A percentile compares a stretch with the other conserved stretches of the same genome.
phyloP scores from a whole-genome alignment of 768 basidiomycete genomes.

The Psilocybe cyanescens region DNA sequence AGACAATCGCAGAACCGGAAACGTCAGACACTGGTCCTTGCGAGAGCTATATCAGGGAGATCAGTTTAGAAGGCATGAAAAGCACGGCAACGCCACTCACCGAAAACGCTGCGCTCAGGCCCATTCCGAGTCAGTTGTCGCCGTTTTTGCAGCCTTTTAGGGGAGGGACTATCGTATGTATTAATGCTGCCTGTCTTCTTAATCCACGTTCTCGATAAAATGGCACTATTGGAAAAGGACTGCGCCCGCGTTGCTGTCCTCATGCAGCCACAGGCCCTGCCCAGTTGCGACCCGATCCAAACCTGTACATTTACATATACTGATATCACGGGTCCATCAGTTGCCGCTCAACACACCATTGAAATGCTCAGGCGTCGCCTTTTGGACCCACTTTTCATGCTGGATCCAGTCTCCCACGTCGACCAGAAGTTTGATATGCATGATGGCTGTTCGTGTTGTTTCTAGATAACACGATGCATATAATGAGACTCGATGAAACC shows the following conservation, averaged over 20 bases:
- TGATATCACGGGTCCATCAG: conserved; percentile 8
- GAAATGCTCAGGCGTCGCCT: conserved; percentile 1
- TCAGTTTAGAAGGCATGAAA: conserved; percentile 17
- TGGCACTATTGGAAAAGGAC: not conserved
- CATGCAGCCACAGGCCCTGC: not conserved
- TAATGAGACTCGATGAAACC: not conserved
- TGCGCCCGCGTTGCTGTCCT: conserved; percentile 5
- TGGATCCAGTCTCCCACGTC: conserved; percentile 9
- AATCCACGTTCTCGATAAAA: conserved; percentile 2
- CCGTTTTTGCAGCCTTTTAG: not conserved
- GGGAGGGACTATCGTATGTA: conserved; percentile 9
- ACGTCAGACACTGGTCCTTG: conserved; percentile 11
- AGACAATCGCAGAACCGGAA: conserved; percentile 13
- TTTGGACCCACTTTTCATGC: conserved; percentile 2
- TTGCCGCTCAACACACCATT: conserved; percentile 5
- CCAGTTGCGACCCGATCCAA: conserved; percentile 2
- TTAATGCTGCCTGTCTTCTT: conserved; percentile 1
- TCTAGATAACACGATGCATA: not conserved
- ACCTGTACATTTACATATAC: conserved; percentile 2
- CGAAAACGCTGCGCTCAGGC: conserved; percentile 6
- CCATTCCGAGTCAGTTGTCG: conserved; percentile 8
- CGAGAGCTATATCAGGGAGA: conserved; percentile 25
- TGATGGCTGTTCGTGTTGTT: not conserved
- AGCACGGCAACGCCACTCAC: conserved; percentile 18
- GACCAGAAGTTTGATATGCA: not conserved